phyloP scores from a whole-genome alignment of 306 rosid genomes.

The Potentilla sterilis region DNA sequence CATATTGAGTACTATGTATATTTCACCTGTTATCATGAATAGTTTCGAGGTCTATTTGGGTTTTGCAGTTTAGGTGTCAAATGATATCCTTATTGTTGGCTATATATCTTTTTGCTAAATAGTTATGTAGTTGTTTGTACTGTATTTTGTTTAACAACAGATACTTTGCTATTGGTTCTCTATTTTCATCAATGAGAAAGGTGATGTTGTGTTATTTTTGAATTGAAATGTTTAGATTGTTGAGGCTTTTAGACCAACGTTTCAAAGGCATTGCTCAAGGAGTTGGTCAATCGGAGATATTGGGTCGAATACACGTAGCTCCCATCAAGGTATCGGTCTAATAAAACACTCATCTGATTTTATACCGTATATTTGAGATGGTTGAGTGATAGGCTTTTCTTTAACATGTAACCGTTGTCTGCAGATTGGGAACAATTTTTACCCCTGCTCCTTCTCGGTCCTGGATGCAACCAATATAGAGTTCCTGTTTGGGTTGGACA shows the following conservation, averaged over 20 bases:
- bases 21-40: not conserved
- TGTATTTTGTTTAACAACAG: not conserved
- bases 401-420: slow-evolving; percentile 13
- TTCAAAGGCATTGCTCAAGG: slow-evolving; percentile 96
- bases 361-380: not conserved
- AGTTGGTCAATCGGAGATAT: slow-evolving; percentile 94
- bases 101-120: not conserved
- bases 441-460: slow-evolving; percentile 87
- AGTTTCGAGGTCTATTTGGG: not conserved
- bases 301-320: slow-evolving; percentile 96
- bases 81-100: not conserved
- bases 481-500: slow-evolving; percentile 92
- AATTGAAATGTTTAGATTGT: slow-evolving; percentile 55
- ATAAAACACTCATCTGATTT: not conserved
- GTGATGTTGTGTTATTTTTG: slow-evolving; percentile 12
- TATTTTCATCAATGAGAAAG: slow-evolving; percentile 12
- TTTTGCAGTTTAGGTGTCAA: slow-evolving; percentile 3
- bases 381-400: not conserved
- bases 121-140: not conserved
- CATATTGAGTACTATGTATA: not conserved
- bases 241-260: slow-evolving; percentile 94
- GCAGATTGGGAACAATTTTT: slow-evolving; percentile 83
- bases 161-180: slow-evolving; percentile 6
- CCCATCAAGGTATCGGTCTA: slow-evolving; percentile 70
- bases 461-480: slow-evolving; percentile 93